These are phyloP conservation scores for Candida buenavistaensis DNA, from an alignment of 1,139 yeast species.

Conservation along the genomic window DNA sequence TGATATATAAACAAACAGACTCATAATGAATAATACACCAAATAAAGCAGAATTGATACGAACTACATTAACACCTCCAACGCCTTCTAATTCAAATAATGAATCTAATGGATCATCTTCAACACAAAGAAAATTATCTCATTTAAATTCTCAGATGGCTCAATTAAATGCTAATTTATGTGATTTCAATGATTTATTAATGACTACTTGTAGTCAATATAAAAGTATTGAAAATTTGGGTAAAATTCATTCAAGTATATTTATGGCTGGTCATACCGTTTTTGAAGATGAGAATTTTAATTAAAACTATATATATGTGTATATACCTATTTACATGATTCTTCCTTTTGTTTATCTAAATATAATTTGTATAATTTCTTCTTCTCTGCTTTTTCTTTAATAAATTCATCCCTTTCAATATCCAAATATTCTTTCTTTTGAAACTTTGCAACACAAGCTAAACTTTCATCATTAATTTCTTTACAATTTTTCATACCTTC, in stretches of 20 bases:
- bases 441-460: slow-evolving; percentile 62
- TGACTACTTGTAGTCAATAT: slow-evolving; percentile 57
- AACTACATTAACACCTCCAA: slow-evolving; percentile 1
- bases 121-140: slow-evolving; percentile 54
- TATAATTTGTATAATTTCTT: slow-evolving; percentile 18
- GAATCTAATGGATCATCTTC: slow-evolving; percentile 6
- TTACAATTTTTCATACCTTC: slow-evolving; percentile 61
- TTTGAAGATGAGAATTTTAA: slow-evolving; percentile 49
- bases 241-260: slow-evolving; percentile 59
- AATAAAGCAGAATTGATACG: not conserved
- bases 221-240: slow-evolving; percentile 58
- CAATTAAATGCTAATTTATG: slow-evolving; percentile 59
- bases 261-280: slow-evolving; percentile 65
- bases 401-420: slow-evolving; percentile 64
- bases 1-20: no score
- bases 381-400: slow-evolving; percentile 53
- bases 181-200: slow-evolving; percentile 56
- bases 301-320: slow-evolving; percentile 1
- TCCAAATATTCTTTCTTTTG: slow-evolving; percentile 71
- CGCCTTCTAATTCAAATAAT: no score
- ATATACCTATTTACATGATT: slow-evolving; percentile 2
- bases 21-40: not conserved
- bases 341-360: slow-evolving; percentile 8
- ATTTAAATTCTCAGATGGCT: slow-evolving; percentile 62
- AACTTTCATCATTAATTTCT: slow-evolving; percentile 29